A percentile compares a stretch with the other conserved stretches of the same genome.
Conservation (phyloP, 257 asterid species). For the Solanum microdontum region DNA sequence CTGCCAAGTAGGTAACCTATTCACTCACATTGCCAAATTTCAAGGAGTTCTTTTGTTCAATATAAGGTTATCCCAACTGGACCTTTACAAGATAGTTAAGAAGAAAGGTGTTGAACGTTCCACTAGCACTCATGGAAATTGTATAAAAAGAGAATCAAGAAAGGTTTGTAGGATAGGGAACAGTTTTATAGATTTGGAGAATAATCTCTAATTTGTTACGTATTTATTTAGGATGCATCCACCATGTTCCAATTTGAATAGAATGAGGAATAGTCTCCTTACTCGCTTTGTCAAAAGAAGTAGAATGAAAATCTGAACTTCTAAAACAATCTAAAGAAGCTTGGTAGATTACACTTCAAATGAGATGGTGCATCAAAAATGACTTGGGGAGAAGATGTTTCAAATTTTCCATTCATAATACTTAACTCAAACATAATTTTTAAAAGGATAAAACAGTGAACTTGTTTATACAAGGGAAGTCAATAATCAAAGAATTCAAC, state of each 20-base stretch:
- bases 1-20: too few relatives aligned
- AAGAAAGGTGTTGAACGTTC: neutral
- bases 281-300: neutral
- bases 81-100: neutral
- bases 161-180: too few relatives aligned
- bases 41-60: neutral
- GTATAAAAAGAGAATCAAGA: too few relatives aligned
- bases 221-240: neutral
- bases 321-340: neutral
- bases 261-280: neutral
- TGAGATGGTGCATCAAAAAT: neutral
- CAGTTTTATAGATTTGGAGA: too few relatives aligned
- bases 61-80: neutral
- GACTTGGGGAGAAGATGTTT: neutral
- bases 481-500: neutral
- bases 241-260: neutral
- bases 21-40: neutral
- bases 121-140: neutral
- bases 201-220: too few relatives aligned
- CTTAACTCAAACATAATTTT: neutral
- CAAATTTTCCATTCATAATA: neutral
- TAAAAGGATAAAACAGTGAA: too few relatives aligned
- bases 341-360: neutral
- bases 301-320: neutral
- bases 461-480: neutral